phyloP scores from a whole-genome alignment of 2,329 filamentous ascomycete genomes.

The Neonectria magnoliae region DNA sequence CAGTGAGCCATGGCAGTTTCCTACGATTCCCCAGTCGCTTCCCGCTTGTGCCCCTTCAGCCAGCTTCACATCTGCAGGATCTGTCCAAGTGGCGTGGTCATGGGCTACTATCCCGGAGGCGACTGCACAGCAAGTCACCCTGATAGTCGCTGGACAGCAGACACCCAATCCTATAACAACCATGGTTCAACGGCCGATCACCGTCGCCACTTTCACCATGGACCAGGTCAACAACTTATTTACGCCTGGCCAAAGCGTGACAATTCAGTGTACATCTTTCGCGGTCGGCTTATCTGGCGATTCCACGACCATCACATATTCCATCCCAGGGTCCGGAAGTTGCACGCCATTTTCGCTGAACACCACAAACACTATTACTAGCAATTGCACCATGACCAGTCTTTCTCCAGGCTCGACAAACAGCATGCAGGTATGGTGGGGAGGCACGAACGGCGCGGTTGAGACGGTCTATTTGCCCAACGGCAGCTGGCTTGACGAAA shows the following conservation, averaged over 20 bases:
- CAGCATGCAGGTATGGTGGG: neutral
- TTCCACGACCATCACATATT: neutral
- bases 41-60: no score
- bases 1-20: no score
- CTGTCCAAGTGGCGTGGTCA: neutral
- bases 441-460: neutral
- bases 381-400: neutral
- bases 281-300: neutral
- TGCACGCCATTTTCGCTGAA: neutral
- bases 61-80: neutral
- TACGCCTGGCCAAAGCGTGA: neutral
- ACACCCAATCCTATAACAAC: neutral
- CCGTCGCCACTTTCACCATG: neutral
- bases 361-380: neutral
- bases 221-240: neutral
- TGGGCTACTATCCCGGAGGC: neutral
- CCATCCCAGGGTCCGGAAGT: neutral
- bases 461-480: neutral
- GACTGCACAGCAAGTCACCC: neutral
- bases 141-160: neutral
- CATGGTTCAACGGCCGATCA: neutral
- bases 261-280: neutral
- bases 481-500: no score
- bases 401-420: neutral
- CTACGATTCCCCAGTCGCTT: no score